These are phyloP conservation scores for Cladosporium sp. DNA, from an alignment of 2,329 filamentous ascomycete genomes.

Conservation along the genomic window DNA sequence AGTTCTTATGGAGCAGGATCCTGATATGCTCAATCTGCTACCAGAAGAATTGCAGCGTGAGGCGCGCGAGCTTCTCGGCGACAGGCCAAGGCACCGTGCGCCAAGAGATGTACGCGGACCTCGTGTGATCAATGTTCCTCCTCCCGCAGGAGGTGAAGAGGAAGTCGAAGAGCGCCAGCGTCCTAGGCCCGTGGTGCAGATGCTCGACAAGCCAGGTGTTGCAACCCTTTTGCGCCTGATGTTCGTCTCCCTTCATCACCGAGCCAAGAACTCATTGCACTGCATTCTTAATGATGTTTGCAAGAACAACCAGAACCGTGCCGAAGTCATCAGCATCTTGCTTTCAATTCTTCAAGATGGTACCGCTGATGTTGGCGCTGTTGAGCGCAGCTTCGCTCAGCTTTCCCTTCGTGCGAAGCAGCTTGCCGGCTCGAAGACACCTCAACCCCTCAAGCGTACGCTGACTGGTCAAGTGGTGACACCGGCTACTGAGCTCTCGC, in stretches of 20 bases:
- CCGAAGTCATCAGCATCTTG: constrained; percentile 88
- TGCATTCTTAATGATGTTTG: constrained; percentile 87
- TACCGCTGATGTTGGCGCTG: constrained; percentile 84
- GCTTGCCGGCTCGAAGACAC: constrained; percentile 62
- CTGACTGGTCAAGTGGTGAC: constrained; percentile 53
- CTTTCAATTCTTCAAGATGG: constrained; percentile 94
- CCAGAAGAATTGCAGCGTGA: constrained; percentile 83
- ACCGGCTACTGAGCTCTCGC: constrained; percentile 76
- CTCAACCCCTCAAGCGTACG: constrained; percentile 72
- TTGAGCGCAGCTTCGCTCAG: constrained; percentile 92
- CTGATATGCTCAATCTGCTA: constrained; percentile 77
- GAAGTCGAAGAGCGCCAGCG: constrained; percentile 2
- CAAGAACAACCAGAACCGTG: constrained; percentile 91
- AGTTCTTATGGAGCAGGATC: constrained; percentile 77
- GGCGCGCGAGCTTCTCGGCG: constrained; percentile 66
- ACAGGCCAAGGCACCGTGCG: constrained; percentile 30
- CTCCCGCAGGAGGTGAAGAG: not conserved
- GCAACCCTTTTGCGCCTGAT: constrained; percentile 96
- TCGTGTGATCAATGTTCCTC: constrained; percentile 10
- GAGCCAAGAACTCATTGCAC: constrained; percentile 77
- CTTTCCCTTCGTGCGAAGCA: constrained; percentile 88
- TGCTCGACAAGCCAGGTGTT: constrained; percentile 93
- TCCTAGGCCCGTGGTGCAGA: constrained; percentile 76
- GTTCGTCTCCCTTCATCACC: constrained; percentile 92
- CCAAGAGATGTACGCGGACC: not conserved